Percentiles rank a stretch among this genome's conserved stretches.
Evolutionary conservation across 805 yeast genomes (phyloP).

Genomic region (Barnettozyma vustinii): DNA sequence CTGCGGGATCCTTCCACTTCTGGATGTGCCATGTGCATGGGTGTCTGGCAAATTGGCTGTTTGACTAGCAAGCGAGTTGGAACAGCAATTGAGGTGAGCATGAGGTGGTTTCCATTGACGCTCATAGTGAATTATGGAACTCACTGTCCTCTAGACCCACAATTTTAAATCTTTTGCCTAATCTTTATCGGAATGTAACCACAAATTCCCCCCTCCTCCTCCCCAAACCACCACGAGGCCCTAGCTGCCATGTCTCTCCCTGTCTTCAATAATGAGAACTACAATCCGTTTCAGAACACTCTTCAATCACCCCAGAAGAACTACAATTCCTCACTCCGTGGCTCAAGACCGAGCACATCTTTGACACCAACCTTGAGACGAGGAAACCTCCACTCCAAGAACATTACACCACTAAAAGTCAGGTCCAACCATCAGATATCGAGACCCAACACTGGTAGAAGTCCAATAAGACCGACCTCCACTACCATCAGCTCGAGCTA

Average conservation of each 20-base stretch:
- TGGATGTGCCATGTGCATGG: not conserved
- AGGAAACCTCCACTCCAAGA: conserved; percentile 5
- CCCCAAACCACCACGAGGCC: too few species aligned
- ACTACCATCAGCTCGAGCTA: not conserved
- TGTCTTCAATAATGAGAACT: conserved; percentile 7
- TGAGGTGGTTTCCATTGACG: not conserved
- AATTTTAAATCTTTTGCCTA: not conserved
- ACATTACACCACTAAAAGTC: conserved; percentile 1
- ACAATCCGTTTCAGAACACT: not conserved
- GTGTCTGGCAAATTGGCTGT: not conserved
- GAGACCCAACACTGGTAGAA: not conserved
- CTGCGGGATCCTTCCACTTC: not conserved
- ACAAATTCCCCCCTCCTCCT: not conserved
- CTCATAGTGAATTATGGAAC: not conserved
- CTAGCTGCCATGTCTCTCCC: not conserved
- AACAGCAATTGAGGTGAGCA: not conserved
- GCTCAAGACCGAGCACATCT: conserved; percentile 4
- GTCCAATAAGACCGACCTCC: not conserved
- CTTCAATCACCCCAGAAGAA: not conserved
- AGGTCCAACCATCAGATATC: not conserved
- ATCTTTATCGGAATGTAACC: not conserved
- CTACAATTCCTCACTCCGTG: not conserved
- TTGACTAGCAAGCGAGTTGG: not conserved
- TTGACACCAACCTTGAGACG: conserved; percentile 9
- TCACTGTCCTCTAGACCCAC: not conserved